Conservation (phyloP, 2,329 filamentous ascomycete species). For the Incumbomyces delicatus region DNA sequence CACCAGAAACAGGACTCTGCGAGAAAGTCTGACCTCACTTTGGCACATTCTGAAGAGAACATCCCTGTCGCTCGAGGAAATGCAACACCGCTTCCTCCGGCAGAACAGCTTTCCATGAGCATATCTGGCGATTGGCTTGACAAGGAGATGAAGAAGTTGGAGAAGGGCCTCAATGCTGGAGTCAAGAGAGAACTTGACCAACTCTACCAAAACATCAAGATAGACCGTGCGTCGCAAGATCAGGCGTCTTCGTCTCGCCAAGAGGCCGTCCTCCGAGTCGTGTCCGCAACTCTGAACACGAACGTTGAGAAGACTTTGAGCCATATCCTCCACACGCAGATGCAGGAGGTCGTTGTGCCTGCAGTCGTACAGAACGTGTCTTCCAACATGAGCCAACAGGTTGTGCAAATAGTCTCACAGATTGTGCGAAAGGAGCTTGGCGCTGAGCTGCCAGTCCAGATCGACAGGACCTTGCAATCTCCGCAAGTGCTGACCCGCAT, state of each 20-base stretch:
- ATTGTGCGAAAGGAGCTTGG: slow-evolving; percentile 65
- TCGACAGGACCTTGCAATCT: slow-evolving; percentile 61
- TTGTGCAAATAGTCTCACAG: slow-evolving; percentile 57
- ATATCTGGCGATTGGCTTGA: slow-evolving; percentile 49
- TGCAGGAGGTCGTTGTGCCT: slow-evolving; percentile 67
- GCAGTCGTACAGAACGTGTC: slow-evolving; percentile 60
- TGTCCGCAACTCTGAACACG: slow-evolving; percentile 58
- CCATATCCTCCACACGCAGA: slow-evolving; percentile 65
- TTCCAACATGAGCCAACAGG: slow-evolving; percentile 58
- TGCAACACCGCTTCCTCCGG: slow-evolving; percentile 2
- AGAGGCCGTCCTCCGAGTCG: slow-evolving; percentile 57
- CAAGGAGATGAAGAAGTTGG: slow-evolving; percentile 50
- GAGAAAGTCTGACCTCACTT: slow-evolving; percentile 2
- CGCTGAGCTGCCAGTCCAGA: slow-evolving; percentile 55
- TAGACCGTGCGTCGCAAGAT: slow-evolving; percentile 58
- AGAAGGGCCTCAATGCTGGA: slow-evolving; percentile 33
- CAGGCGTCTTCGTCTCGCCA: slow-evolving; percentile 56
- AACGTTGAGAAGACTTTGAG: slow-evolving; percentile 68
- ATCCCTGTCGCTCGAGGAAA: background rate
- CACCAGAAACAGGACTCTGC: slow-evolving; percentile 7
- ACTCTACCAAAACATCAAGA: slow-evolving; percentile 53
- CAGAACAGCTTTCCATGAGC: slow-evolving; percentile 24
- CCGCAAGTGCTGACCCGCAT: slow-evolving; percentile 63
- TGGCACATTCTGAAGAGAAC: background rate
- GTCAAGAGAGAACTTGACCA: slow-evolving; percentile 46